Evolutionary conservation across 306 rosid genomes (phyloP), one percentile per base, ranked within the genome.

Genomic region (Potentilla sterilis): DNA sequence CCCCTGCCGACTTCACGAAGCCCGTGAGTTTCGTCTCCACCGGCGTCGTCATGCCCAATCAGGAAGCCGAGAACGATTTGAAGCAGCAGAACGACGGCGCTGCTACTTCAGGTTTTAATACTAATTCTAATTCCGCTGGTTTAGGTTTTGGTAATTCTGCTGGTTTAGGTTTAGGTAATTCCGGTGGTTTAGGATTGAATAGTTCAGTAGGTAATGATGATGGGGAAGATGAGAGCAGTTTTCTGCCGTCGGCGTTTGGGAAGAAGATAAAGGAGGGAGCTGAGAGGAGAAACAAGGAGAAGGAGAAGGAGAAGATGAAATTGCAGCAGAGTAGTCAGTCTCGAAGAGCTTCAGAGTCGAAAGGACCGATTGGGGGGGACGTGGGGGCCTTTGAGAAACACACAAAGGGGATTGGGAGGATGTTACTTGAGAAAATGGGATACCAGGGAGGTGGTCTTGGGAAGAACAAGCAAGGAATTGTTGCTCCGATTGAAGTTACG

Each of bases 381-480:
- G 88, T 85, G 42, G 97, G 96, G 65, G 81, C 38, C 22, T 93
- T 94, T 21, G 97, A 94, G 92, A 86, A 88, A 77, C 89, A 92
- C 76, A 92, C 97, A 0, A 91, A 92, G 80, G 97, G 97, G 4
- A 92, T 95, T 48, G 97, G 97, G 38, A 48, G 88, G 91, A 90
- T 85, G 87, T 74, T 95, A 77, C 83, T 92, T 78, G 88, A 84
- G 86, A 92, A 87, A 67, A 95, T 95, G 99, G 99, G 99, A 12
- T 95, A 95, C 81, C 89, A 79, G 85, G 97, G 99, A 64, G 99
- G 97, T 10, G 99, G 97, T 44, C 97, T 95, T 73, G 99, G 99
- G 41, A 90, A 81, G 86, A 90, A 92, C 67, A 79, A 85, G 83
- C 97, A 95, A 62, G 99, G 99, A 55, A 95, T 95, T 79, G 64